Evolutionary conservation across 1,284 basidiomycete genomes (phyloP).

Genomic region (Fereydounia khargensis): DNA sequence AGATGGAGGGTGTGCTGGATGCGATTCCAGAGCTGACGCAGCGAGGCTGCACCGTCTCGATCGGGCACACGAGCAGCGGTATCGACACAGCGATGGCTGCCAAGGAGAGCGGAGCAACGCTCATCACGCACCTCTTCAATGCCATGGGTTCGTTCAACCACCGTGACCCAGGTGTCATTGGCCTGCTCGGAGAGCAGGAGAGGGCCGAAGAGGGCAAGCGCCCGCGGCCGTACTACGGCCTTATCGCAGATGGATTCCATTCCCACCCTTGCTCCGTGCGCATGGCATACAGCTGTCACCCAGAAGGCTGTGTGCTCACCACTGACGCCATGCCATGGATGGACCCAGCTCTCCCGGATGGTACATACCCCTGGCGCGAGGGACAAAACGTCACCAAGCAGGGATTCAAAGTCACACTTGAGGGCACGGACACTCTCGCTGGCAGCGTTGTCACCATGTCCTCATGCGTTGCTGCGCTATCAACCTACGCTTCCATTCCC

Average conservation of each 20-base stretch:
- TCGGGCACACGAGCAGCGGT: constrained; percentile 76
- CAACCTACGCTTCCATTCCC: constrained; percentile 75
- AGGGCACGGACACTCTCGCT: constrained; percentile 80
- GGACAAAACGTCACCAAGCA: constrained; percentile 74
- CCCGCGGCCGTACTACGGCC: constrained; percentile 68
- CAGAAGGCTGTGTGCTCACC: constrained; percentile 79
- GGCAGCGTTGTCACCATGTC: constrained; percentile 72
- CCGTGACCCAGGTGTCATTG: constrained; percentile 66
- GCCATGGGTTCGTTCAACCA: constrained; percentile 85
- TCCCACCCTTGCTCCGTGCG: constrained; percentile 84
- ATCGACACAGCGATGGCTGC: constrained; percentile 70
- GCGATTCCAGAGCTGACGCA: constrained; percentile 66
- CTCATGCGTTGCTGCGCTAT: constrained; percentile 77
- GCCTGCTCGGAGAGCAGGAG: constrained; percentile 70
- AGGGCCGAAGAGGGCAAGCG: constrained; percentile 11
- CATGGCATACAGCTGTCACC: constrained; percentile 76
- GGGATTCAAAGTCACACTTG: constrained; percentile 75
- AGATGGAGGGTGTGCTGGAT: constrained; percentile 75
- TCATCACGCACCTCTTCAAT: constrained; percentile 90
- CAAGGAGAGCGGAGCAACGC: constrained; percentile 69
- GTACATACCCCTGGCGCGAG: constrained; percentile 81
- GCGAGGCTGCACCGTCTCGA: constrained; percentile 73
- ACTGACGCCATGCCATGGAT: constrained; percentile 86
- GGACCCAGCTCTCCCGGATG: constrained; percentile 78
- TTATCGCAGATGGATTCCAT: constrained; percentile 88